Evolutionary conservation across 2,329 filamentous ascomycete species (phyloP).

Genomic region (Aureobasidium sp.): DNA sequence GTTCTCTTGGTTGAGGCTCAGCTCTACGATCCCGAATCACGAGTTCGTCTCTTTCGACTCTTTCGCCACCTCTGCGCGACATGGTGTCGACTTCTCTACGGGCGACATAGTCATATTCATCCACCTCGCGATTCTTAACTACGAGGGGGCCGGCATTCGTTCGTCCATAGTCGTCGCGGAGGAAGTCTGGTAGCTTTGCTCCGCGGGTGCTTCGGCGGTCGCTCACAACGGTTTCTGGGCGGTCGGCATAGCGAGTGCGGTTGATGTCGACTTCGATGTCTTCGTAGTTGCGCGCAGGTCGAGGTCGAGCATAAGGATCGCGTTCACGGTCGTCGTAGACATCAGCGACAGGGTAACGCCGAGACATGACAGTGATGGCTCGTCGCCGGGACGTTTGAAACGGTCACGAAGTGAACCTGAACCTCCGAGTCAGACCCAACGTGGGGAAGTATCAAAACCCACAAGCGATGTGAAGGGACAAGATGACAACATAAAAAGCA

Average conservation of each 20-base stretch:
- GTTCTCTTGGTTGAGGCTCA: conserved; percentile 20
- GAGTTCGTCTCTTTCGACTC: conserved; percentile 38
- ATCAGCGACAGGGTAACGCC: conserved; percentile 22
- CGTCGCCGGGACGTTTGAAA: conserved; percentile 11
- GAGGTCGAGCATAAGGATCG: conserved; percentile 31
- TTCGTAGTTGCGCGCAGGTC: conserved; percentile 40
- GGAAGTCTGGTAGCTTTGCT: conserved; percentile 42
- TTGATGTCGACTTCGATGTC: conserved; percentile 44
- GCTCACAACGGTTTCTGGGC: conserved; percentile 24
- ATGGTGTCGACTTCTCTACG: conserved; percentile 10
- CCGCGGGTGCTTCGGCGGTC: conserved; percentile 32
- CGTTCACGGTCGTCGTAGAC: conserved; percentile 44
- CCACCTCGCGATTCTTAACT: conserved; percentile 37
- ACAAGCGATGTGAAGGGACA: not conserved
- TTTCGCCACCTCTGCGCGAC: conserved; percentile 19
- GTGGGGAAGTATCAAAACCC: conserved; percentile 3
- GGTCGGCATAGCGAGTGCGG: conserved; percentile 25
- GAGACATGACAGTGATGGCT: conserved; percentile 14
- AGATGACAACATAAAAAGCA: not conserved
- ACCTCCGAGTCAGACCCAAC: not conserved
- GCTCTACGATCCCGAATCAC: conserved; percentile 30
- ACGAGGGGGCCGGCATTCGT: conserved; percentile 39
- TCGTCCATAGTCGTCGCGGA: conserved; percentile 44
- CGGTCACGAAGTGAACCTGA: conserved; percentile 2
- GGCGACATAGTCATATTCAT: conserved; percentile 26